These are phyloP conservation scores for Biancaea sappan DNA, from an alignment of 306 rosid species.

Conservation along the genomic window DNA sequence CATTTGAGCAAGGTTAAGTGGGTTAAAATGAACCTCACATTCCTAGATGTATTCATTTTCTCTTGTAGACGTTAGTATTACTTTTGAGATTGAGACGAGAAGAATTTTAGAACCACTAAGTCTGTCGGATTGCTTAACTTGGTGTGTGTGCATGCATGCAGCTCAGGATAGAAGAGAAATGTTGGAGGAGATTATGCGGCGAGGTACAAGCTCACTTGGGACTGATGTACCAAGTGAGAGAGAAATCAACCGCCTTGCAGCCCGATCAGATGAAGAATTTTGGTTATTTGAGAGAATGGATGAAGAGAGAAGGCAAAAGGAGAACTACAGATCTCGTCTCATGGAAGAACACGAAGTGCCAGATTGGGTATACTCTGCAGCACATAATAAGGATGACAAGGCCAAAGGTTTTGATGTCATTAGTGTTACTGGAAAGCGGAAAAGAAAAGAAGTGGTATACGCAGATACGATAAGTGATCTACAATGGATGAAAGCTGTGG, in stretches of 20 bases:
- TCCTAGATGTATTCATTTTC: slow-evolving; percentile 3
- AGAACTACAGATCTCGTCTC: slow-evolving; percentile 89
- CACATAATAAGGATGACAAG: slow-evolving; percentile 58
- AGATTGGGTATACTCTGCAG: slow-evolving; percentile 89
- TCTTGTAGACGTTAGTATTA: slow-evolving; percentile 1
- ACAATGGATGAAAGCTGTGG: slow-evolving; percentile 96
- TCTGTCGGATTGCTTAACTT: slow-evolving; percentile 6
- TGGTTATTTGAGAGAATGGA: slow-evolving; percentile 99
- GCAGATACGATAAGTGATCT: slow-evolving; percentile 83
- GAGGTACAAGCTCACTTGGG: slow-evolving; percentile 96
- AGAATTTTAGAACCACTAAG: neutral
- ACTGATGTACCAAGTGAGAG: slow-evolving; percentile 98
- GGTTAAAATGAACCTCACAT: slow-evolving; percentile 1
- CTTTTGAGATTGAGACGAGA: neutral
- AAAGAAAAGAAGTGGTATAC: slow-evolving; percentile 85
- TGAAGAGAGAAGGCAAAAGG: slow-evolving; percentile 92
- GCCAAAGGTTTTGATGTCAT: slow-evolving; percentile 43
- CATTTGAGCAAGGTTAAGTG: slow-evolving; percentile 18
- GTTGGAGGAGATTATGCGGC: slow-evolving; percentile 98
- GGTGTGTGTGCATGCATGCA: slow-evolving; percentile 50
- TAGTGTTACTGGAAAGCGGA: slow-evolving; percentile 71
- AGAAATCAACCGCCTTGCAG: slow-evolving; percentile 99
- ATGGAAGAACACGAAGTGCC: slow-evolving; percentile 99
- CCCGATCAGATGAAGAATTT: slow-evolving; percentile 91
- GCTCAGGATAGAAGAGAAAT: slow-evolving; percentile 98